These are phyloP conservation scores for Leccinellum luteum DNA, from an alignment of 768 basidiomycete genomes.

Conservation along the genomic window DNA sequence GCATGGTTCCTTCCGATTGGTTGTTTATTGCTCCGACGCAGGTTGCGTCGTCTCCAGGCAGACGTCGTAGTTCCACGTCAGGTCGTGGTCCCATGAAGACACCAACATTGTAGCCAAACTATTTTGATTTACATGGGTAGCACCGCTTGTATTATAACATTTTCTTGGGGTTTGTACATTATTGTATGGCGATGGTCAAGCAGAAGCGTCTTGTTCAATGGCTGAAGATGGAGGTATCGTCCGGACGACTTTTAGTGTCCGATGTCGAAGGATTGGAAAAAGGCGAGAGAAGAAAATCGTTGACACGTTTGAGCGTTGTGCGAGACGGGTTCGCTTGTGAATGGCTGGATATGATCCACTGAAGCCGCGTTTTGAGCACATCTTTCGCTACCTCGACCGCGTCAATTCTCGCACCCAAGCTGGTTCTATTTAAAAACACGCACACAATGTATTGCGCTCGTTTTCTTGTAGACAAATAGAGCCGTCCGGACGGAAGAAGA, in stretches of 20 bases:
- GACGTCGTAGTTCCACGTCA: neutral
- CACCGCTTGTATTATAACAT: neutral
- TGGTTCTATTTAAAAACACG: constrained; percentile 6
- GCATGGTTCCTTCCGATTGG: constrained; percentile 53
- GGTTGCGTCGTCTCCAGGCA: constrained; percentile 23
- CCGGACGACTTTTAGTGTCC: neutral
- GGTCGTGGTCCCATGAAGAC: neutral
- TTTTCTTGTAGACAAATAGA: constrained; percentile 13
- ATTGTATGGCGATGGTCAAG: neutral
- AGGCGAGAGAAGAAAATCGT: constrained; percentile 64
- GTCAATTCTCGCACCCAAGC: neutral
- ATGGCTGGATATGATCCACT: constrained; percentile 80
- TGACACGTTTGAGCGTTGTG: constrained; percentile 74
- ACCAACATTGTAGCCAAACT: neutral
- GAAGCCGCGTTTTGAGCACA: constrained; percentile 66
- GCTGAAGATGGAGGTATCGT: neutral
- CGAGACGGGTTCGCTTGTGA: constrained; percentile 83
- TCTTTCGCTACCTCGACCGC: constrained; percentile 44
- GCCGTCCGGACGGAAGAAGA: constrained; percentile 59
- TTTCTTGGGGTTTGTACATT: neutral
- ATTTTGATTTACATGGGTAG: neutral
- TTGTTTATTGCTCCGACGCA: constrained; percentile 52
- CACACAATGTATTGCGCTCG: constrained; percentile 16
- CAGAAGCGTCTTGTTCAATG: neutral
- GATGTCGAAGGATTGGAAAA: neutral